These are phyloP conservation scores for Venturia asperata DNA, from an alignment of 2,329 filamentous ascomycete species.

Conservation along the genomic window DNA sequence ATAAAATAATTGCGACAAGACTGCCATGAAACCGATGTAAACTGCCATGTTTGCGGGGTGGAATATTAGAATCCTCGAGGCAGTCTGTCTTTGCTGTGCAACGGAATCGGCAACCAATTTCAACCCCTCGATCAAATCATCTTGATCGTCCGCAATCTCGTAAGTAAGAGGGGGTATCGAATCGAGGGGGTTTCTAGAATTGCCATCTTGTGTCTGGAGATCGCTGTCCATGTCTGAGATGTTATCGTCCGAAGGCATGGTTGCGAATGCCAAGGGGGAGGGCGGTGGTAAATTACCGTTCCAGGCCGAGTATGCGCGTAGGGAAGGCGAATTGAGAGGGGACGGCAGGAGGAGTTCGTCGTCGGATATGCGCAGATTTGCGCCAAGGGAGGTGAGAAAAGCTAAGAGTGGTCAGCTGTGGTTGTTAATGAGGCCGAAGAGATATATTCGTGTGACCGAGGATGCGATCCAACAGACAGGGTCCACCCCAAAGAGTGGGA, in stretches of 20 bases:
- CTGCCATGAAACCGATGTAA: constrained; percentile 33
- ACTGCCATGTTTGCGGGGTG: constrained; percentile 48
- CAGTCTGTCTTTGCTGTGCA: constrained; percentile 69
- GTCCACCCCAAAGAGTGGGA: not conserved
- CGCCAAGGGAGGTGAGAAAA: constrained; percentile 74
- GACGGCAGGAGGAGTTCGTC: constrained; percentile 27
- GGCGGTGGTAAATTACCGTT: constrained; percentile 36
- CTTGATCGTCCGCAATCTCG: constrained; percentile 42
- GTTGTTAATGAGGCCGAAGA: constrained; percentile 5
- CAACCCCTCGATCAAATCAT: constrained; percentile 61
- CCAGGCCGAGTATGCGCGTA: constrained; percentile 12
- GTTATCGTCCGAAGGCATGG: constrained; percentile 26
- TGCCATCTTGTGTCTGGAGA: constrained; percentile 23
- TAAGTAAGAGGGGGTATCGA: constrained; percentile 59
- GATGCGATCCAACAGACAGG: not conserved
- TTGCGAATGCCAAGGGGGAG: constrained; percentile 30
- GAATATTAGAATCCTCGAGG: constrained; percentile 56
- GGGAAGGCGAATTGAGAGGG: constrained; percentile 19
- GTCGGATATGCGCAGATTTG: constrained; percentile 63
- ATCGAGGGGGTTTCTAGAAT: constrained; percentile 35
- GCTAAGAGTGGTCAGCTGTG: constrained; percentile 41
- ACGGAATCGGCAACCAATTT: constrained; percentile 73
- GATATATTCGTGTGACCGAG: not conserved
- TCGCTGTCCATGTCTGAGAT: constrained; percentile 25
- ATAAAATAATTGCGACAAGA: constrained; percentile 37